A percentile compares a stretch with the other conserved stretches of the same genome.
Conservation (phyloP, 768 basidiomycete species). For the Podaxis sp. region DNA sequence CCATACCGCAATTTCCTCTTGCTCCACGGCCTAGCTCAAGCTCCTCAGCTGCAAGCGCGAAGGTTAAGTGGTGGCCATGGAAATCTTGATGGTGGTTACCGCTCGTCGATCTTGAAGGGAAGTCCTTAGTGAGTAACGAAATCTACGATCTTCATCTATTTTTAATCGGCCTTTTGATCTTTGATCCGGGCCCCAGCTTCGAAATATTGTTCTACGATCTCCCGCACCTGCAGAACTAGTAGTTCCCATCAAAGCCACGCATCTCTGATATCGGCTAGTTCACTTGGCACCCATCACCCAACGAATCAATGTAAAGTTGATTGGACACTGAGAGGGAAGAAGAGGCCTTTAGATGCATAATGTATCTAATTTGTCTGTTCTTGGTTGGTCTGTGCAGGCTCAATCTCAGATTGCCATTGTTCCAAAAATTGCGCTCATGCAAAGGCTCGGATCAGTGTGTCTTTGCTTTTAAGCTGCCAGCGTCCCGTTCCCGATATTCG, state of each 20-base stretch:
- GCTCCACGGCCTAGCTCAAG: background rate
- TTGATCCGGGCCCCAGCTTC: background rate
- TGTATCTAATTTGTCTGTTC: background rate
- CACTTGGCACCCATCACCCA: background rate
- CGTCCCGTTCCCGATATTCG: background rate
- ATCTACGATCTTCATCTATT: background rate
- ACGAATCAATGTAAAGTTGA: background rate
- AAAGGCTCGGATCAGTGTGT: background rate
- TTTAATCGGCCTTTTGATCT: background rate
- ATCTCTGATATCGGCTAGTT: background rate
- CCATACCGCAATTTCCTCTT: constrained; percentile 1
- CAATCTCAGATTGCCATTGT: constrained; percentile 3
- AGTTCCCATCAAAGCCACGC: background rate
- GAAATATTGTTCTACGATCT: background rate
- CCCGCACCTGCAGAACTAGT: background rate
- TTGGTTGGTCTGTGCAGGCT: background rate
- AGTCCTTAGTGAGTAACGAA: background rate
- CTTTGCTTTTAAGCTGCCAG: background rate
- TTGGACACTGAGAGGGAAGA: background rate
- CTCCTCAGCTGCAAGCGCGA: background rate
- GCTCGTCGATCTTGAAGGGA: too few species aligned
- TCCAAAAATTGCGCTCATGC: constrained; percentile 3
- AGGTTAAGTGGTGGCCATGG: constrained; percentile 11
- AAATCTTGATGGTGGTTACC: background rate
- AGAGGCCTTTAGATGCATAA: too few species aligned